Evolutionary conservation across 176 grass and related monocot genomes (phyloP).

Genomic region (Rhynchospora tenuis): DNA sequence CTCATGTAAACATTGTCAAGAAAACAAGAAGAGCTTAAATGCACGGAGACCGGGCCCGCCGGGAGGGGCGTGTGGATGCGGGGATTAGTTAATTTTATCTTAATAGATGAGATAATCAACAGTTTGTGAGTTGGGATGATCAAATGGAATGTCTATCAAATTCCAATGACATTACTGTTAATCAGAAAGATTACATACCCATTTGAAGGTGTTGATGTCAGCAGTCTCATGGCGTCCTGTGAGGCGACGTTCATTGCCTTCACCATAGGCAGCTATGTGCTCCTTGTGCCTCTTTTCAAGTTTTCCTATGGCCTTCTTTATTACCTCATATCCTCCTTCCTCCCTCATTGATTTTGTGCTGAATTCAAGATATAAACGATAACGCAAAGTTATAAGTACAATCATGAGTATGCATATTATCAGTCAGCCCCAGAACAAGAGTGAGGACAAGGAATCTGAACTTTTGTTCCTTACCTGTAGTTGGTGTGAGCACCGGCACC

Average conservation of each 20-base stretch:
- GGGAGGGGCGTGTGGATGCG: no score
- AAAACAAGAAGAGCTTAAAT: no score
- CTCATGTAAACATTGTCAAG: no score
- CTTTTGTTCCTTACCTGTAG: constrained; percentile 40
- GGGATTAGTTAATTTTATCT: no score
- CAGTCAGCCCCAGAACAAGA: no score
- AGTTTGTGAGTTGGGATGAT: neutral
- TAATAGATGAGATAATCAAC: neutral
- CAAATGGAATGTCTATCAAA: neutral
- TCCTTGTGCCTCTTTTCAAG: constrained; percentile 49
- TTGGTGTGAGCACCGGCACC: constrained; percentile 83
- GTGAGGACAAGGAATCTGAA: neutral
- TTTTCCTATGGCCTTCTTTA: constrained; percentile 68
- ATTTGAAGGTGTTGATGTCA: constrained; percentile 78
- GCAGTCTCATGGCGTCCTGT: constrained; percentile 84
- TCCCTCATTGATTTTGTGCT: constrained; percentile 84
- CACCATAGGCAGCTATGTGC: constrained; percentile 81
- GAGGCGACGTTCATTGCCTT: constrained; percentile 85
- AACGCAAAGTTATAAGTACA: neutral
- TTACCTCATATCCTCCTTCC: constrained; percentile 65
- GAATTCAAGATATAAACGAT: neutral
- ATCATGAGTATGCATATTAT: neutral
- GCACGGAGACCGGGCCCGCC: no score
- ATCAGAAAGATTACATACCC: constrained; percentile 32
- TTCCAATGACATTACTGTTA: neutral